Evolutionary conservation across 2,329 filamentous ascomycete species (phyloP).

Genomic region (Scytalidium sp.): DNA sequence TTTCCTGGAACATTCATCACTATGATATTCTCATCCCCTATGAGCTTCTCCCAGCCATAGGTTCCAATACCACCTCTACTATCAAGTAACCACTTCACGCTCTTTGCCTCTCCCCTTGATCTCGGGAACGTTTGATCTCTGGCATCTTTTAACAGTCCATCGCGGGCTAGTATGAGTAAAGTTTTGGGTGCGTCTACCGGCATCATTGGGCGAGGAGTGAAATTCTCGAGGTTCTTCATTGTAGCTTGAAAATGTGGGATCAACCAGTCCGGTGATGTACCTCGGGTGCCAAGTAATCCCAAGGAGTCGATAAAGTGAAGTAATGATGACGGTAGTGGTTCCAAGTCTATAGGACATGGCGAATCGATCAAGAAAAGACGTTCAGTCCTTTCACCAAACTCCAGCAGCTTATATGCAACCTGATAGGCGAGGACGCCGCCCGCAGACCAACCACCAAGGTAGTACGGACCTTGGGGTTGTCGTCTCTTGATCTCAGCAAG

Average conservation of each 20-base stretch:
- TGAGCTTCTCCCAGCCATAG: slow-evolving; percentile 55
- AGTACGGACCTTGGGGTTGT: slow-evolving; percentile 65
- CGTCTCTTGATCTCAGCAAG: slow-evolving; percentile 67
- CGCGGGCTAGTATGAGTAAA: slow-evolving; percentile 66
- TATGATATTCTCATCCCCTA: slow-evolving; percentile 13
- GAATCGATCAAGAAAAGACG: slow-evolving; percentile 63
- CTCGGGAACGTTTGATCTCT: slow-evolving; percentile 56
- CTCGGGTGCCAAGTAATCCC: slow-evolving; percentile 61
- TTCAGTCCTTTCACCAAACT: slow-evolving; percentile 53
- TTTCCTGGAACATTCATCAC: slow-evolving; percentile 13
- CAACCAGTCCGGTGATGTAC: slow-evolving; percentile 59
- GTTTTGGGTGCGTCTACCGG: slow-evolving; percentile 55
- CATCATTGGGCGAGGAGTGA: slow-evolving; percentile 35
- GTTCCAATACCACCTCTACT: slow-evolving; percentile 68
- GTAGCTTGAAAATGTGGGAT: slow-evolving; percentile 66
- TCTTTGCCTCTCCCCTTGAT: slow-evolving; percentile 51
- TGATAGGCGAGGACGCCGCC: slow-evolving; percentile 71
- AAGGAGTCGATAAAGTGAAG: slow-evolving; percentile 66
- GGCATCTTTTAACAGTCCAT: slow-evolving; percentile 60
- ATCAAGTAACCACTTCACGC: slow-evolving; percentile 65
- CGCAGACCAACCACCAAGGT: slow-evolving; percentile 69
- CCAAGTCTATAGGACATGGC: slow-evolving; percentile 63
- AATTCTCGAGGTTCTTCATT: slow-evolving; percentile 50
- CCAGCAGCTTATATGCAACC: slow-evolving; percentile 56
- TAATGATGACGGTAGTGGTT: slow-evolving; percentile 53